Base-by-base conservation (phyloP, 2,329 filamentous ascomycete species). In the Ophiocordyceps camponoti-rufipedis region DNA sequence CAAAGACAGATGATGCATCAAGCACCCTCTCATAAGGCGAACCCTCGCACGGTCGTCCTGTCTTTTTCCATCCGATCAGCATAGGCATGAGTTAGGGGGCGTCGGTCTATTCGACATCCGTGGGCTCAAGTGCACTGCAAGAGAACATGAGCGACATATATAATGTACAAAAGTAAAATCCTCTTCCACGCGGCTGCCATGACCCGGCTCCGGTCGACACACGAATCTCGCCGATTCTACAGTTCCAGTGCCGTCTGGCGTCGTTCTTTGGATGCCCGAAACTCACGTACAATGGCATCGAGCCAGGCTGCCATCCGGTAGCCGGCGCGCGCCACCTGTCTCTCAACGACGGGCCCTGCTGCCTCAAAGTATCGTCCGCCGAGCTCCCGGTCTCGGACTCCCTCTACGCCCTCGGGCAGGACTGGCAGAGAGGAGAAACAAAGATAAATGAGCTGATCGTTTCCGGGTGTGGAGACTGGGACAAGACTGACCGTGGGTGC, bases 291-390 rank as follows among this genome's bases (percentile, higher is more conserved):
- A 53, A 82, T 77, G 52, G 70, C 62, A 55, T 83, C 78, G 49
- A 84, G 61, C 76, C 77, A 84, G 18, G 70, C 71, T 2, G 75
- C 81, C 57, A 85, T 67, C 43, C 82, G 70, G 57, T 76, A 82
- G 11, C 82, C 82, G 4, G 77, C 82, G 50, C 73, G 74, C 8
- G 80, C 81, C 49, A 86, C 67, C 56, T 81, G 75, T 48, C 73
- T 56, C 59, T 85, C 76, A 42, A 85, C 67, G 47, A 79, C 72
- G 18, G 71, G 74, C n/a, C 72, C 72, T 2, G 78, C 79, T 31
- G 67, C 69, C 31, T 75, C 66, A 54, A 75, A 83, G 59, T 85
- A 85, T 32, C 70, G 67, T 0, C 72, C 74, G 28, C 70, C 70
- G 23, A 84, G 64, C 55, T 83, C 78, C 58, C 75, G 65, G 16